phyloP scores from a whole-genome alignment of 192 early-diverging fungal species.

The Diversispora eburnea region DNA sequence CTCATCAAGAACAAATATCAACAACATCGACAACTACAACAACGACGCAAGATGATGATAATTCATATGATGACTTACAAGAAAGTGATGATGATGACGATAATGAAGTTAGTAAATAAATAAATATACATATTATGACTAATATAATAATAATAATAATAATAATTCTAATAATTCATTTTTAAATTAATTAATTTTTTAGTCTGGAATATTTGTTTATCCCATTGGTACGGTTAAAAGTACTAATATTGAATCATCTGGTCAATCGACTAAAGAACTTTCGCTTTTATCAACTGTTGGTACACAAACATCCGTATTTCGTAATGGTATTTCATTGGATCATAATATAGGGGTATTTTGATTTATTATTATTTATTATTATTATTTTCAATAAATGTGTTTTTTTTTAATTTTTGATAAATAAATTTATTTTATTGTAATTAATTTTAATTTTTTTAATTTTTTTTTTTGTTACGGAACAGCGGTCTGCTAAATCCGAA shows the following conservation, averaged over 20 bases:
- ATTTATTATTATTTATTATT: not conserved
- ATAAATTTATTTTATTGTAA: too few species aligned
- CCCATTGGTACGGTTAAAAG: not conserved
- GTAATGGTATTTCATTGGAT: conserved; percentile 9
- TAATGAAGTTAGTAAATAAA: not conserved
- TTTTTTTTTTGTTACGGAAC: not conserved
- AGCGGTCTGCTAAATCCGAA: not conserved
- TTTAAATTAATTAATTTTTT: not conserved
- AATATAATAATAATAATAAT: not conserved
- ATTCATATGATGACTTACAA: not conserved
- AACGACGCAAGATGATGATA: not conserved
- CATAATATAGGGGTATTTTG: not conserved
- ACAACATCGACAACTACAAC: too few species aligned
- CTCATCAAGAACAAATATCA: too few species aligned
- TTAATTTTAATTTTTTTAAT: not conserved
- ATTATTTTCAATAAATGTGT: not conserved
- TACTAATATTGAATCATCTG: not conserved
- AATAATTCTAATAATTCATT: not conserved
- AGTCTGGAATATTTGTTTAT: not conserved
- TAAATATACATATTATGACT: not conserved
- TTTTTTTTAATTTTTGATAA: not conserved
- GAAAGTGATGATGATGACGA: not conserved
- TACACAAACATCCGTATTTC: not conserved
- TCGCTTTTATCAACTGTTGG: not conserved
- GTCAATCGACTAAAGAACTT: not conserved